phyloP scores from a whole-genome alignment of 2,329 filamentous ascomycete genomes.

The Aschersonia sp. region DNA sequence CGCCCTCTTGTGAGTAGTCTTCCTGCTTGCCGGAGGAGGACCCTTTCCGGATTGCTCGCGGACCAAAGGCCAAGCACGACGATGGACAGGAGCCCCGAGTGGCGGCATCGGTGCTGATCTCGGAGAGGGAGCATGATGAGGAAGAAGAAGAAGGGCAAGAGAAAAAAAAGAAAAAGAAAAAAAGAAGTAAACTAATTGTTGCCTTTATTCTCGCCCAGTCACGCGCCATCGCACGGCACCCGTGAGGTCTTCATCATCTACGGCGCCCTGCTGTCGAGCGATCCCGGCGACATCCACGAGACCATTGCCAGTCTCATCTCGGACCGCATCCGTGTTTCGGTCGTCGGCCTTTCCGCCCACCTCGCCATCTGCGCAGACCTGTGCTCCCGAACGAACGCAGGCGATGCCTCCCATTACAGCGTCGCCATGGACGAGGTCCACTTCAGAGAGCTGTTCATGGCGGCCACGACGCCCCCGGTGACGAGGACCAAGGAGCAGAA shows the following conservation, averaged over 20 bases:
- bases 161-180: too few species aligned
- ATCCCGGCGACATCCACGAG: conserved; percentile 89
- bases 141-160: too few species aligned
- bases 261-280: conserved; percentile 76
- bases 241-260: conserved; percentile 85
- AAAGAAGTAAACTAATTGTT: too few species aligned
- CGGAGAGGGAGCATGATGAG: too few species aligned
- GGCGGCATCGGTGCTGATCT: too few species aligned
- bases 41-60: too few species aligned
- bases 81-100: too few species aligned
- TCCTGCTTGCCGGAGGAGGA: too few species aligned
- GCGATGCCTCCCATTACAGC: conserved; percentile 61
- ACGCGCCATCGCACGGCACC: conserved; percentile 86
- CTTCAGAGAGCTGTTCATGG: conserved; percentile 78
- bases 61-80: too few species aligned
- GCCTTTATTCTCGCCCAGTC: conserved; percentile 28
- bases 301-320: conserved; percentile 66
- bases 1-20: conserved; percentile 54
- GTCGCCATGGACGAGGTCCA: conserved; percentile 66
- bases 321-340: conserved; percentile 74
- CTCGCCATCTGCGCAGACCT: conserved; percentile 87
- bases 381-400: conserved; percentile 73
- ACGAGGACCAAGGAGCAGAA: conserved; percentile 49
- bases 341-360: conserved; percentile 83
- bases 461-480: conserved; percentile 76